Conservation (phyloP, 208 protist genomes). For the Trypanosoma melophagium region DNA sequence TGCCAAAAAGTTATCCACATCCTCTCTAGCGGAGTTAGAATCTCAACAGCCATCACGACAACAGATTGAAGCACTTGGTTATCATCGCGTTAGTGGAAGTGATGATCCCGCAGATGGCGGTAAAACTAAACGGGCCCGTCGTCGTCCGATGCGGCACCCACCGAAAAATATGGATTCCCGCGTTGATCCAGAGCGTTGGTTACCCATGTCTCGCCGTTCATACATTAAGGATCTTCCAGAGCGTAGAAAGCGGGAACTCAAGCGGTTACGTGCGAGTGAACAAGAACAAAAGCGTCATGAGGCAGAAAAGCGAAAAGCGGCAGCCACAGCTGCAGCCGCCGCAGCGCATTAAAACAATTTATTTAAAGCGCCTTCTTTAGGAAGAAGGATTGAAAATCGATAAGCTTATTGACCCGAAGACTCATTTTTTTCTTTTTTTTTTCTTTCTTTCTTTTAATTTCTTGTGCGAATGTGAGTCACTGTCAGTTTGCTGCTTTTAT, state of each 20-base stretch:
- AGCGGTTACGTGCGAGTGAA: constrained; percentile 75
- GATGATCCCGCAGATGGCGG: constrained; percentile 1
- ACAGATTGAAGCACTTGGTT: constrained; percentile 62
- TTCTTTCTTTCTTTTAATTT: too few species aligned
- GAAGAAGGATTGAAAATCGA: too few species aligned
- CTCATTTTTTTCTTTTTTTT: too few species aligned
- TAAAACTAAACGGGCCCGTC: constrained; percentile 18
- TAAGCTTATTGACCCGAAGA: too few species aligned
- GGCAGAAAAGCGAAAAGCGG: constrained; percentile 42
- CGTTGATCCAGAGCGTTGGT: constrained; percentile 85
- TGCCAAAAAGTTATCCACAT: constrained; percentile 24
- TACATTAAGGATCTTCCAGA: constrained; percentile 84
- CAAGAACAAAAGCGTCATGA: constrained; percentile 77
- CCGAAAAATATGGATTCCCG: constrained; percentile 69
- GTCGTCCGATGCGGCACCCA: constrained; percentile 49
- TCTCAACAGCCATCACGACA: constrained; percentile 42
- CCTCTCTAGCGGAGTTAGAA: constrained; percentile 38
- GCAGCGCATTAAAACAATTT: too few species aligned
- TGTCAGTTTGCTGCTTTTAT: too few species aligned
- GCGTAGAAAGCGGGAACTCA: constrained; percentile 78
- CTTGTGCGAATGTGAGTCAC: too few species aligned
- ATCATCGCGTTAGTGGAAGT: constrained; percentile 39
- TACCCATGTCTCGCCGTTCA: constrained; percentile 78
- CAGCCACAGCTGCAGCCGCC: background rate
- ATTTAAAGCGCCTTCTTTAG: too few species aligned